Conservation (phyloP, 371 early-diverging fungal species). For the Circinella umbellata region DNA sequence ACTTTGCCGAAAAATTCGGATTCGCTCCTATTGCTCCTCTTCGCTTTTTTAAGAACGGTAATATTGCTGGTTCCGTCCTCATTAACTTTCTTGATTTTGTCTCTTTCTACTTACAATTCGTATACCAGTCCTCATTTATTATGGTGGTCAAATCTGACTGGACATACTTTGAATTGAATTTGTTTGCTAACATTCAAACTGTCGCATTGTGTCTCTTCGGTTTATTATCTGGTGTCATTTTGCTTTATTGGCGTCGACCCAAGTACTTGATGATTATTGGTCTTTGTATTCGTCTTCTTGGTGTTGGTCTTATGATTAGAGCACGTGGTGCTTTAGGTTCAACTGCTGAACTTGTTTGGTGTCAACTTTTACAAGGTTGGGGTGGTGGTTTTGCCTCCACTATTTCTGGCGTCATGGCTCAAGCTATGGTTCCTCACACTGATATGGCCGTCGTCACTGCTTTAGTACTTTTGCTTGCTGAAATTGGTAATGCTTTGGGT, state of each 20-base stretch:
- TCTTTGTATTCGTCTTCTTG: conserved; percentile 35
- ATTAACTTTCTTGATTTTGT: conserved; percentile 28
- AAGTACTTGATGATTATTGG: conserved; percentile 30
- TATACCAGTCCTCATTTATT: conserved; percentile 25
- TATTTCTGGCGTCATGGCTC: conserved; percentile 23
- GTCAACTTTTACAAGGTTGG: conserved; percentile 48
- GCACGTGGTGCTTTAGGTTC: conserved; percentile 42
- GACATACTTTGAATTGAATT: conserved; percentile 14
- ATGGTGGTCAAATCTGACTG: conserved; percentile 23
- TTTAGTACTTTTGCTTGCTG: conserved; percentile 39
- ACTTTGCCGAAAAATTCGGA: conserved; percentile 12
- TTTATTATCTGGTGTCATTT: conserved; percentile 19
- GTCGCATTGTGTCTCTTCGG: conserved; percentile 20
- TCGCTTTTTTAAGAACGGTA: conserved; percentile 27
- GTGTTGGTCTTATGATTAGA: conserved; percentile 56
- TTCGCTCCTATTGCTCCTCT: conserved; percentile 22
- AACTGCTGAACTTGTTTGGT: conserved; percentile 45
- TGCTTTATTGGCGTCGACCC: conserved; percentile 20
- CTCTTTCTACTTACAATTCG: conserved; percentile 26
- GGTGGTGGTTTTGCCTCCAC: conserved; percentile 50
- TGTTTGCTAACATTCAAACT: conserved; percentile 21
- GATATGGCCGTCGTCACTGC: conserved; percentile 51
- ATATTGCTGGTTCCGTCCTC: conserved; percentile 22
- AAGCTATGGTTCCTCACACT: conserved; percentile 30
- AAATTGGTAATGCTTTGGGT: conserved; percentile 47